These are phyloP conservation scores for Kazachstania sp. DNA, from an alignment of 1,139 yeast species.

Conservation along the genomic window DNA sequence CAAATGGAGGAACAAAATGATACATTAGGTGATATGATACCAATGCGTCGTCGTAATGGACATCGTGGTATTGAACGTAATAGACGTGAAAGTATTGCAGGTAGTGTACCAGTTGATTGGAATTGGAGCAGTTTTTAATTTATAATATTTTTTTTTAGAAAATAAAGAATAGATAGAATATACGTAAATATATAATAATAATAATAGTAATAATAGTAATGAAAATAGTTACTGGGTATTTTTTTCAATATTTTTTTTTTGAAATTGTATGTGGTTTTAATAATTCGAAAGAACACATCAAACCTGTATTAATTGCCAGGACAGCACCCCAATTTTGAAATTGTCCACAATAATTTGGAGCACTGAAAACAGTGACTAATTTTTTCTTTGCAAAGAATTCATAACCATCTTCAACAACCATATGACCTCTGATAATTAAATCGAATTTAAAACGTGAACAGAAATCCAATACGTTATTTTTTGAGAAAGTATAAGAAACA, in stretches of 20 bases:
- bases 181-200: background rate
- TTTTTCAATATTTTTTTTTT: constrained; percentile 5
- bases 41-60: constrained; percentile 1
- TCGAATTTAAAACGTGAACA: constrained; percentile 67
- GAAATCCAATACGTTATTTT: constrained; percentile 62
- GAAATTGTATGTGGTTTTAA: constrained; percentile 47
- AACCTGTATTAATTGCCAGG: constrained; percentile 68
- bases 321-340: constrained; percentile 89
- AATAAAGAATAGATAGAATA: background rate
- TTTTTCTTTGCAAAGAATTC: constrained; percentile 73
- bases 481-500: constrained; percentile 74
- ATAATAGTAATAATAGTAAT: too few relatives aligned
- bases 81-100: constrained; percentile 33
- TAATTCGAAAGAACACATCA: constrained; percentile 77
- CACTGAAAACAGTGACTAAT: constrained; percentile 75
- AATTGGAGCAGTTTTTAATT: constrained; percentile 63
- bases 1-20: constrained; percentile 10
- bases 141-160: too few relatives aligned
- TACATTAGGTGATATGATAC: constrained; percentile 7
- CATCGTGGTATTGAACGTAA: constrained; percentile 6
- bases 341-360: constrained; percentile 89
- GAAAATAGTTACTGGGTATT: too few relatives aligned
- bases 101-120: constrained; percentile 70
- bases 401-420: constrained; percentile 92
- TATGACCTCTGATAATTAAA: constrained; percentile 75